Percentiles rank a stretch among this genome's conserved stretches.
These are phyloP conservation scores for Grosmannia huntii DNA, from an alignment of 2,329 filamentous ascomycete species.

Conservation along the genomic window DNA sequence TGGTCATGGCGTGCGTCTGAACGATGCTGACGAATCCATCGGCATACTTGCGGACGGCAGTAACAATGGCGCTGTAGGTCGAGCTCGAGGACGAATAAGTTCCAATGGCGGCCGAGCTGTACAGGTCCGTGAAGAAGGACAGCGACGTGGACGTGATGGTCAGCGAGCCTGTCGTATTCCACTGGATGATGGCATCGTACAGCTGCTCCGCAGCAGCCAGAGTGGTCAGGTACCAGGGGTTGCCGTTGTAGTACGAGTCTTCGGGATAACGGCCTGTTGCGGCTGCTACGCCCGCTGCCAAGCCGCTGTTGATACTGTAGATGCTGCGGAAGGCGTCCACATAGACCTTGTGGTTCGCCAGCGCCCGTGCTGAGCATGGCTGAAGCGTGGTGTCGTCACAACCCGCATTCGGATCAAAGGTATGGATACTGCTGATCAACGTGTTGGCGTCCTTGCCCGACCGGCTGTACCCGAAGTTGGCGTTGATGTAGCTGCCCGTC, in stretches of 20 bases:
- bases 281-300: slow-evolving; percentile 43
- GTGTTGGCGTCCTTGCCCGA: slow-evolving; percentile 62
- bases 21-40: slow-evolving; percentile 51
- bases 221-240: slow-evolving; percentile 64
- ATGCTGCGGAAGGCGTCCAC: slow-evolving; percentile 60
- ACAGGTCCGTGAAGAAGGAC: slow-evolving; percentile 57
- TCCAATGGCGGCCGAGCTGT: slow-evolving; percentile 43
- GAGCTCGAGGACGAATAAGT: slow-evolving; percentile 36
- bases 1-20: slow-evolving; percentile 44
- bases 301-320: slow-evolving; percentile 57
- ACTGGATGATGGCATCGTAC: slow-evolving; percentile 63
- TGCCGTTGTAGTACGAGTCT: slow-evolving; percentile 64
- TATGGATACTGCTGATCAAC: slow-evolving; percentile 51
- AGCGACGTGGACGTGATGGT: slow-evolving; percentile 52
- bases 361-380: slow-evolving; percentile 55
- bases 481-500: slow-evolving; percentile 49
- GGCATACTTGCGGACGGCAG: slow-evolving; percentile 44
- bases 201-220: slow-evolving; percentile 69
- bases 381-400: slow-evolving; percentile 66
- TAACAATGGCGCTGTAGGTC: slow-evolving; percentile 39
- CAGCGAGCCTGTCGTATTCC: slow-evolving; percentile 50
- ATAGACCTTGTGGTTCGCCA: slow-evolving; percentile 65
- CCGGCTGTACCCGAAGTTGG: slow-evolving; percentile 41
- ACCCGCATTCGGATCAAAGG: slow-evolving; percentile 52
- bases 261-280: slow-evolving; percentile 57